Percentiles rank a stretch among this genome's conserved stretches.
phyloP scores from a whole-genome alignment of 352 stramenopile genomes.

The Globisporangium nunn region DNA sequence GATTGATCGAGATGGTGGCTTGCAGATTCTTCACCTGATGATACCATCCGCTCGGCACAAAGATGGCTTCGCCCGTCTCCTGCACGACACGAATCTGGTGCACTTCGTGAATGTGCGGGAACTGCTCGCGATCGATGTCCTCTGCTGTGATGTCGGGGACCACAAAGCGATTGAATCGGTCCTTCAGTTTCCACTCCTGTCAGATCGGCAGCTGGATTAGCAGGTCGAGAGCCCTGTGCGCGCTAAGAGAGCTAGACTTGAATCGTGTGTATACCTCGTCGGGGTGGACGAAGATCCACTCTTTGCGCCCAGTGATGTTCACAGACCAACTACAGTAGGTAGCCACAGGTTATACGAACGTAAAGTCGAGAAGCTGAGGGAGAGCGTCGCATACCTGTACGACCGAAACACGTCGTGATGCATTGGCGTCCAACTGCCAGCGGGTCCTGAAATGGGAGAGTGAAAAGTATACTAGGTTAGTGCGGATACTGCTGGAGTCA shows the following conservation, averaged over 20 bases:
- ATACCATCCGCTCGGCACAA: slow-evolving; percentile 95
- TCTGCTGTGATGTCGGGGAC: slow-evolving; percentile 39
- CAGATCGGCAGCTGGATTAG: not conserved
- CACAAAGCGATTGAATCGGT: slow-evolving; percentile 51
- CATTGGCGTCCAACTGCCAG: slow-evolving; percentile 84
- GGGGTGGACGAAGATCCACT: slow-evolving; percentile 88
- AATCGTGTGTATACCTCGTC: slow-evolving; percentile 37
- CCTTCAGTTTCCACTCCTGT: slow-evolving; percentile 65
- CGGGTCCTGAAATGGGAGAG: slow-evolving; percentile 39
- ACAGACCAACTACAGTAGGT: slow-evolving; percentile 85
- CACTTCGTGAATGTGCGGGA: slow-evolving; percentile 43
- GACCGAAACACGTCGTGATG: slow-evolving; percentile 96
- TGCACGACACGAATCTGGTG: slow-evolving; percentile 46
- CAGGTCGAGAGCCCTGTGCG: not conserved
- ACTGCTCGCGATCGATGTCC: slow-evolving; percentile 44
- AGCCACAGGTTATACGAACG: not conserved
- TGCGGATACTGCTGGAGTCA: no score
- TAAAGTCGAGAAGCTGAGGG: not conserved
- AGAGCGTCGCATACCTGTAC: slow-evolving; percentile 60
- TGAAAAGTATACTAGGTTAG: slow-evolving; percentile 4
- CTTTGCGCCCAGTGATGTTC: slow-evolving; percentile 93
- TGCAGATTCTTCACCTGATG: slow-evolving; percentile 93
- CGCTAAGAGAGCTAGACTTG: not conserved
- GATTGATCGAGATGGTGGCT: slow-evolving; percentile 95
- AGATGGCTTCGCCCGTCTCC: slow-evolving; percentile 83